Base-by-base conservation (phyloP, 1,139 yeast genomes). In the Geotrichum phurueaensis region DNA sequence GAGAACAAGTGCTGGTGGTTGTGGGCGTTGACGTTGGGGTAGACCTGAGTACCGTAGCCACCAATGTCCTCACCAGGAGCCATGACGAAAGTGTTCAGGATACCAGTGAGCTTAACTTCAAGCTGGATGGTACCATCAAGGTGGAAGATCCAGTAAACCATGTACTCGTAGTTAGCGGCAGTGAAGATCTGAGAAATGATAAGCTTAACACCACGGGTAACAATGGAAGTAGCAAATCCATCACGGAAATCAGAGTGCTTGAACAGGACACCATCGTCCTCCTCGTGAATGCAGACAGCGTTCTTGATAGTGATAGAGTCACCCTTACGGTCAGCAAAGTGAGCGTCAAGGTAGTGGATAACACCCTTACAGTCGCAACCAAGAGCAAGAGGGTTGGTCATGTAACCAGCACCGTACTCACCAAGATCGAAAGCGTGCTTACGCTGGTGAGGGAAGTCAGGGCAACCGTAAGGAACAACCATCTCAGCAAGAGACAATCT, bases 311-410 rank as follows among this genome's bases (percentile, higher is more conserved):
- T 84, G 65, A 84, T 76, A 60, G 91, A 84, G 39, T 82, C 85
- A 70, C 95, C 95, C 13, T 77, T 73, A 71, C 83, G 81, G 73
- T 83, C 84, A 54, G 85, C 80, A 70, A 86, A 85, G 73, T 84
- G 85, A 29, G 89, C 92, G 74, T 87, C 92, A 75, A 87, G 73
- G 76, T 87, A 87, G 72, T 87, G 91, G 67, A 87, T 87, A 54
- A 84, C 90, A 70, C 94, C 95, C 73, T 87, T 86, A 77, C 95
- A 87, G 73, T 87, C 95, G 73, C 95, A 87, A 45, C 94, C 94
- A 61, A 87, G 79, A 25, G 88, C 77, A 67, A 87, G 79, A 51
- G 92, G 89, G 75, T 87, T 87, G 58, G 95, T 84, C 84, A 87
- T 84, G 78, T 84, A 83, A 69, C 95, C 95, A 66, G 91, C 92